Evolutionary conservation across 2,329 filamentous ascomycete species (phyloP).

Genomic region (Aureobasidium melanogenum): DNA sequence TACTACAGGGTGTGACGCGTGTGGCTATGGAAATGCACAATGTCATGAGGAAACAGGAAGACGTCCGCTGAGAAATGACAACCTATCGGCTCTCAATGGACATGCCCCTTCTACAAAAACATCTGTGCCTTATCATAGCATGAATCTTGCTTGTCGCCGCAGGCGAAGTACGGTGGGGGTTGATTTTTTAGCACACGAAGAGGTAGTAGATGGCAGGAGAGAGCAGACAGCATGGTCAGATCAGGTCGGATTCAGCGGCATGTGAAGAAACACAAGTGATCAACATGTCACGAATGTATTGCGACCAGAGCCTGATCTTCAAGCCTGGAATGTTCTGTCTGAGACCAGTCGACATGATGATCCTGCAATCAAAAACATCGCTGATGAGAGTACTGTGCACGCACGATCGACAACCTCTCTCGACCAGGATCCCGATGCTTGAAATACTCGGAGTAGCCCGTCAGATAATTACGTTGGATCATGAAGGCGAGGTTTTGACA

Average conservation of each 20-base stretch:
- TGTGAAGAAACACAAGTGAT: not conserved
- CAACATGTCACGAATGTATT: not conserved
- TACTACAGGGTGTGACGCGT: no score
- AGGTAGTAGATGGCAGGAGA: no score
- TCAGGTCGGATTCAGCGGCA: not conserved
- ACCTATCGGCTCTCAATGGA: no score
- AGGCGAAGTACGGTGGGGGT: no score
- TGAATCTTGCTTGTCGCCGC: no score
- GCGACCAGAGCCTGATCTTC: not conserved
- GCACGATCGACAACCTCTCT: not conserved
- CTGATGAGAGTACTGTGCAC: not conserved
- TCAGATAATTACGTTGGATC: not conserved
- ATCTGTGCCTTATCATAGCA: no score
- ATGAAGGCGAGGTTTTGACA: not conserved
- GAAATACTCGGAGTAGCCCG: not conserved
- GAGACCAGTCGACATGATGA: not conserved
- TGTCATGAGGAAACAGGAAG: no score
- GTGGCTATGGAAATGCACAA: no score
- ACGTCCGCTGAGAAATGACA: no score
- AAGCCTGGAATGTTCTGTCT: not conserved
- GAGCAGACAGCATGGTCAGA: not conserved
- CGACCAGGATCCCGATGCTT: not conserved
- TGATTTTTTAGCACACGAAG: no score
- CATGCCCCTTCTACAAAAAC: no score
- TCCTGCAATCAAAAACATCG: slow-evolving; percentile 1